phyloP scores from a whole-genome alignment of 495 filamentous ascomycete species.

The Neurospora sp. region DNA sequence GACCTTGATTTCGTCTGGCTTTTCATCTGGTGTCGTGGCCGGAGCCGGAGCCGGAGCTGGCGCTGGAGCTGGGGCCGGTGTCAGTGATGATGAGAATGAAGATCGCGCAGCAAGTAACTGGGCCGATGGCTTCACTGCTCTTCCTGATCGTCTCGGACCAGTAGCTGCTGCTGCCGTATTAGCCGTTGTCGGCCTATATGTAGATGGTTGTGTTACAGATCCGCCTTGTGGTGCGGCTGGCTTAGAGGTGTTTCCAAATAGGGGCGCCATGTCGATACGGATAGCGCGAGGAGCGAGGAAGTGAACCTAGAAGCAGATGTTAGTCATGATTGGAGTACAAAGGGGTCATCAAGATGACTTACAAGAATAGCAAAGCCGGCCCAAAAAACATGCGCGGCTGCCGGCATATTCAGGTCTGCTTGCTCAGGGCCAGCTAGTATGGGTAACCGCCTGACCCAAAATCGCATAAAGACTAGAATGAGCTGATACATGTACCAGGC shows the following conservation, averaged over 20 bases:
- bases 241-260: slow-evolving; percentile 31
- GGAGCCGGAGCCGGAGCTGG: neutral
- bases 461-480: slow-evolving; percentile 48
- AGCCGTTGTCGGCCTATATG: slow-evolving; percentile 7
- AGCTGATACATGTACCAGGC: slow-evolving; percentile 63
- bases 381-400: slow-evolving; percentile 48
- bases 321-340: slow-evolving; percentile 12
- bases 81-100: neutral
- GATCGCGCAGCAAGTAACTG: neutral
- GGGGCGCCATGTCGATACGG: slow-evolving; percentile 43
- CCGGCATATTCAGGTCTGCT: slow-evolving; percentile 24
- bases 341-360: slow-evolving; percentile 19
- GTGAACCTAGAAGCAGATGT: slow-evolving; percentile 32
- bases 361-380: slow-evolving; percentile 45
- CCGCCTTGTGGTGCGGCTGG: slow-evolving; percentile 1
- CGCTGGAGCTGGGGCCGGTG: neutral
- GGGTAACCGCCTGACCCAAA: slow-evolving; percentile 40
- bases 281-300: slow-evolving; percentile 40
- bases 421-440: slow-evolving; percentile 33
- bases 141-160: neutral
- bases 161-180: neutral
- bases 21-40: neutral
- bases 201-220: slow-evolving; percentile 7
- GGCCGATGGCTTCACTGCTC: neutral
- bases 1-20: slow-evolving; percentile 17